Evolutionary conservation across 192 early-diverging fungal genomes (phyloP).

Genomic region (Diversispora eburnea): DNA sequence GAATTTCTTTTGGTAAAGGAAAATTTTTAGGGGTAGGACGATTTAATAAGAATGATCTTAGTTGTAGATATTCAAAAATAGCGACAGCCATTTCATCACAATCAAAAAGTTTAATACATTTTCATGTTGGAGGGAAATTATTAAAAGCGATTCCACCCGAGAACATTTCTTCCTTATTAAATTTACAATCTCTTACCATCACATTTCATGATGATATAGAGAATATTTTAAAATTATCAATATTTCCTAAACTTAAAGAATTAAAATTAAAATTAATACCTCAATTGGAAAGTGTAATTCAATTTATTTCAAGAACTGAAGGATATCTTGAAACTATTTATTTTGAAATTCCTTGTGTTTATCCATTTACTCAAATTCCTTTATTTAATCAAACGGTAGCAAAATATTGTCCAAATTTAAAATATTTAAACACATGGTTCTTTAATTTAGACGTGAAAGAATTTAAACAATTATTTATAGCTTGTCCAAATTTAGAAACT

Average conservation of each 20-base stretch:
- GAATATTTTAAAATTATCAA: not conserved
- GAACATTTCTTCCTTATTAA: not conserved
- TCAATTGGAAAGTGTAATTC: not conserved
- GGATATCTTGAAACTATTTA: not conserved
- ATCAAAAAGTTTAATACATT: not conserved
- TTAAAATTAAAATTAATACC: not conserved
- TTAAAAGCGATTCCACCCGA: not conserved
- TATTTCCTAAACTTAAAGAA: not conserved
- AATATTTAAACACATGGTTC: not conserved
- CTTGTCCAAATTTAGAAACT: too few relatives aligned
- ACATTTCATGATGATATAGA: not conserved
- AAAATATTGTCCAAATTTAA: not conserved
- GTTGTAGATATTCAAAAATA: not conserved
- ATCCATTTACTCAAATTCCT: not conserved
- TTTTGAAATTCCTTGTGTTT: not conserved
- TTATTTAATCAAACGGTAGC: not conserved
- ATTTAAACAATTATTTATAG: too few relatives aligned
- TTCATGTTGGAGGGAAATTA: not conserved
- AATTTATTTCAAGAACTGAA: not conserved
- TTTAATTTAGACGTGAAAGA: not conserved
- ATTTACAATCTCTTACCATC: not conserved
- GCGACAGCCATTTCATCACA: not conserved
- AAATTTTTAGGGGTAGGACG: not conserved
- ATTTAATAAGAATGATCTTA: not conserved
- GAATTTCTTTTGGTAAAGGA: too few relatives aligned